Conservation (phyloP, 179 eudicot species). For the Drosera spatulata region DNA sequence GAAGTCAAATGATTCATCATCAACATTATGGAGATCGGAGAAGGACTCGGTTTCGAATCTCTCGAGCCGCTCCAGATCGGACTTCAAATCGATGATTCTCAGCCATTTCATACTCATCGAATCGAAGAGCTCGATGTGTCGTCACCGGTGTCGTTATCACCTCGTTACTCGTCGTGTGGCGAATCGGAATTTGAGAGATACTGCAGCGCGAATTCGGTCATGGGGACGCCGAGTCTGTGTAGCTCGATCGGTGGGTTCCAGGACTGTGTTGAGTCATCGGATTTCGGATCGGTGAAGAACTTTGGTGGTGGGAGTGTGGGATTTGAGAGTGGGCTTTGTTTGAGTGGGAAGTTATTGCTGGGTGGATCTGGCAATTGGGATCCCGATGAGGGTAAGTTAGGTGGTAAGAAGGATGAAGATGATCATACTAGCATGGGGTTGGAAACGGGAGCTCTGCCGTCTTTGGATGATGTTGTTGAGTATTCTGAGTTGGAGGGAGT, state of each 20-base stretch:
- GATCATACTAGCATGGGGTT: slow-evolving; percentile 4
- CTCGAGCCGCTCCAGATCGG: no score
- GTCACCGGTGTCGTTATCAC: slow-evolving; percentile 8
- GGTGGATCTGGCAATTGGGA: slow-evolving; percentile 12
- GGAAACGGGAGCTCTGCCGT: slow-evolving; percentile 7
- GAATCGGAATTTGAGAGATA: slow-evolving; percentile 90
- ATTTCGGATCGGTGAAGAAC: slow-evolving; percentile 49
- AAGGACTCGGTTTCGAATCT: no score
- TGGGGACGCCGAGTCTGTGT: slow-evolving; percentile 91
- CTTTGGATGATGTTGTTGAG: slow-evolving; percentile 7
- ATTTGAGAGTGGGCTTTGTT: slow-evolving; percentile 33
- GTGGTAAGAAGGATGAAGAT: slow-evolving; percentile 7
- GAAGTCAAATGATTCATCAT: no score
- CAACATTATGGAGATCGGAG: no score
- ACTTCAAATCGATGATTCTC: no score
- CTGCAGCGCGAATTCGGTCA: slow-evolving; percentile 83
- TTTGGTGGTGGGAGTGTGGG: slow-evolving; percentile 23
- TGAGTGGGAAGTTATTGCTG: slow-evolving; percentile 36
- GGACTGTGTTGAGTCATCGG: slow-evolving; percentile 42
- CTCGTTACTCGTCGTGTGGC: slow-evolving; percentile 75
- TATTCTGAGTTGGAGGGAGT: slow-evolving; percentile 9
- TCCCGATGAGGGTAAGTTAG: slow-evolving; percentile 8
- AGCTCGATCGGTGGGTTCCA: slow-evolving; percentile 61
- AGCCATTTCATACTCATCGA: no score
- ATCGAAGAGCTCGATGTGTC: no score